Evolutionary conservation across 257 asterid genomes (phyloP).

Genomic region (Solanum appendiculatum): DNA sequence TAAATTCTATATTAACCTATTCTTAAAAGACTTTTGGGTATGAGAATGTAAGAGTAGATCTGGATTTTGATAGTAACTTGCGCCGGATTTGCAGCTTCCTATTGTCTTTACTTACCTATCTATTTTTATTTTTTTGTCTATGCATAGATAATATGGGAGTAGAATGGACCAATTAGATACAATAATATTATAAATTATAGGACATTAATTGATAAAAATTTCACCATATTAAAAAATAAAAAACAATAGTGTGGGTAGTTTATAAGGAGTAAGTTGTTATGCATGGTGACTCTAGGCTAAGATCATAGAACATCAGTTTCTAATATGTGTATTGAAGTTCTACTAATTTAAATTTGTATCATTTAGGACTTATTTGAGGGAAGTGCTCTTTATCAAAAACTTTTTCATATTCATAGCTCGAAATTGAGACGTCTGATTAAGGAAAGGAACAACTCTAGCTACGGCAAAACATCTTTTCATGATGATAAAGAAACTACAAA

Average conservation of each 20-base stretch:
- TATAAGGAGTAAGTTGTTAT: background rate
- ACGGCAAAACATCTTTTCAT: background rate
- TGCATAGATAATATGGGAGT: background rate
- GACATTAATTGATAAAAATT: background rate
- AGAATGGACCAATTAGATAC: background rate
- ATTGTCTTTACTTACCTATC: background rate
- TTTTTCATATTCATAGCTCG: background rate
- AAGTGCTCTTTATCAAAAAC: rapidly evolving
- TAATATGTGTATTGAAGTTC: rapidly evolving
- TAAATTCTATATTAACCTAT: background rate
- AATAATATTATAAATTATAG: background rate
- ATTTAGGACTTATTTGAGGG: no score
- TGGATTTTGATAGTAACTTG: background rate
- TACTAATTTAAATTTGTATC: rapidly evolving
- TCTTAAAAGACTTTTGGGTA: background rate
- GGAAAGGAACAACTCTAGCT: background rate
- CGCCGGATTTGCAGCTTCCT: constrained; percentile 1
- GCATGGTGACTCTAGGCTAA: background rate
- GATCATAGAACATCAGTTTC: no score
- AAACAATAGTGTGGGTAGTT: background rate
- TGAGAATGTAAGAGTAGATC: background rate
- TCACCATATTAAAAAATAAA: background rate
- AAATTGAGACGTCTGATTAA: background rate
- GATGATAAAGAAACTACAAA: background rate
- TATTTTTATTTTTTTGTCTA: background rate